These are phyloP conservation scores for Corylus americana DNA, from an alignment of 306 rosid species.

Conservation along the genomic window DNA sequence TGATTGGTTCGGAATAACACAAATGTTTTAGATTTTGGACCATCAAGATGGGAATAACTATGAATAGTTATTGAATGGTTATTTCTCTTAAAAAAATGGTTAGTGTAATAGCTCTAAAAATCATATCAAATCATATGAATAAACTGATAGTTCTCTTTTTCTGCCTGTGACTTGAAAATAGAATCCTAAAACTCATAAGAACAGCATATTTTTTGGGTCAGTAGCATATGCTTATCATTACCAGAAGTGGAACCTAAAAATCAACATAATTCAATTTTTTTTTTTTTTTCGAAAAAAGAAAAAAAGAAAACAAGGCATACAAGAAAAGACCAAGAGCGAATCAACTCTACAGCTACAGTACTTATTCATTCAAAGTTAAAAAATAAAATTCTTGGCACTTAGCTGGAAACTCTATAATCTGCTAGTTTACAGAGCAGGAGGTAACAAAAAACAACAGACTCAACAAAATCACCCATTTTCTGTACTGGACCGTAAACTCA, in stretches of 20 bases:
- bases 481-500: conserved; percentile 23
- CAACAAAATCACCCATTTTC: conserved; percentile 21
- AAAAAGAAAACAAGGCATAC: background rate
- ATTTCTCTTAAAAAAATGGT: too few relatives aligned
- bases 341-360: background rate
- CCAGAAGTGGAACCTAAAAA: background rate
- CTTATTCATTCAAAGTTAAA: background rate
- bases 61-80: too few relatives aligned
- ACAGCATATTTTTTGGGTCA: background rate
- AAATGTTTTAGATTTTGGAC: too few relatives aligned
- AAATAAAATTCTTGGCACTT: background rate
- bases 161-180: background rate
- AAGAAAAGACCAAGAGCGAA: background rate
- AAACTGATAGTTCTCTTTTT: background rate
- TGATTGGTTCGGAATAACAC: too few relatives aligned
- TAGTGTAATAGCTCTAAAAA: too few relatives aligned
- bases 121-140: too few relatives aligned
- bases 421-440: background rate
- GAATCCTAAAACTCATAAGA: background rate
- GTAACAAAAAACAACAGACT: background rate
- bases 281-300: too few relatives aligned
- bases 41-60: too few relatives aligned
- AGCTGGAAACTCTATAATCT: background rate
- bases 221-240: background rate
- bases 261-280: background rate